These are phyloP conservation scores for Fusarium multiceps DNA, from an alignment of 2,329 filamentous ascomycete species.

Conservation along the genomic window DNA sequence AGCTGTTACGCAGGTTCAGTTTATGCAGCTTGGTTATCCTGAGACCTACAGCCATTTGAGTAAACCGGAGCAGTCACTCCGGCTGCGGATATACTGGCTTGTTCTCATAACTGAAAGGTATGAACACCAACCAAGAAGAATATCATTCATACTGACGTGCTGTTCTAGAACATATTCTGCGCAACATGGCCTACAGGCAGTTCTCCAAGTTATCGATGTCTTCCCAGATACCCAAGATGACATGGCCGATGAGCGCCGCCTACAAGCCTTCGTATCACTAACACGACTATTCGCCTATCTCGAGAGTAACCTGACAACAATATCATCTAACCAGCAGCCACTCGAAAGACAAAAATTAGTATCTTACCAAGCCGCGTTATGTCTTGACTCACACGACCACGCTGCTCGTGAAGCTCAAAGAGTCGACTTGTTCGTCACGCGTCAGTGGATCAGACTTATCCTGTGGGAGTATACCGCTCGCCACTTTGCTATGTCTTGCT, in stretches of 20 bases:
- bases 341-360: conserved; percentile 38
- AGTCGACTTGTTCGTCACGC: conserved; percentile 45
- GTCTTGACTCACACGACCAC: conserved; percentile 27
- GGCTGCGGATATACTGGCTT: conserved; percentile 42
- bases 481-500: conserved; percentile 44
- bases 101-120: conserved; percentile 42
- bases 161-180: conserved; percentile 36
- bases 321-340: conserved; percentile 26
- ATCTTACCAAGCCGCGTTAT: conserved; percentile 37
- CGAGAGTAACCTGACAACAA: conserved; percentile 37
- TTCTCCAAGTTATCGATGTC: conserved; percentile 40
- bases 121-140: fast-evolving
- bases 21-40: conserved; percentile 37
- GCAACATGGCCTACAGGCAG: conserved; percentile 39
- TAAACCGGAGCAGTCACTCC: conserved; percentile 34
- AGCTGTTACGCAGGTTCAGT: conserved; percentile 41
- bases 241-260: conserved; percentile 24
- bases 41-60: conserved; percentile 33
- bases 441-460: conserved; percentile 46
- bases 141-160: background rate
- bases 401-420: conserved; percentile 40
- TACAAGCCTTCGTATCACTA: conserved; percentile 40
- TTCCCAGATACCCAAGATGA: conserved; percentile 36
- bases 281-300: conserved; percentile 43
- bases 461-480: conserved; percentile 46